Percentiles rank a stretch among this genome's conserved stretches.
phyloP scores from a whole-genome alignment of 257 asterid genomes.

The Ballota nigra region DNA sequence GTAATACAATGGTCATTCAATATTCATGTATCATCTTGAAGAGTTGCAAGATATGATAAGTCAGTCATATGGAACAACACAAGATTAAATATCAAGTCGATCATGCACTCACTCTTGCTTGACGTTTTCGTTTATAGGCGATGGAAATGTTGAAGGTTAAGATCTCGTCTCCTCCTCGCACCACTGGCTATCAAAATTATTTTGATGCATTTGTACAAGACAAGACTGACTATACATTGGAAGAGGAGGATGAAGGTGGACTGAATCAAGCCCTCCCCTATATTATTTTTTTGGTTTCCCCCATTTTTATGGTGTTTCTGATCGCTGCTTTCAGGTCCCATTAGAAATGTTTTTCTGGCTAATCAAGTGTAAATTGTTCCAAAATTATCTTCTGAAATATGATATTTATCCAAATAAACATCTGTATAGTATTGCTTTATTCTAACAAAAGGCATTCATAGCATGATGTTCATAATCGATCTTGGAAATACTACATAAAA shows the following conservation, averaged over 20 bases:
- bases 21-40: neutral
- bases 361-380: constrained; percentile 17
- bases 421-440: neutral
- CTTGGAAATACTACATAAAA: neutral
- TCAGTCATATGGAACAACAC: neutral
- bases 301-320: constrained; percentile 56
- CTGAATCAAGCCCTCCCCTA: constrained; percentile 54
- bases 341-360: neutral
- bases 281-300: constrained; percentile 59
- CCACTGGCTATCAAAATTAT: constrained; percentile 60
- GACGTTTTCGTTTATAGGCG: constrained; percentile 51
- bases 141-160: constrained; percentile 88
- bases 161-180: constrained; percentile 32
- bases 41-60: neutral
- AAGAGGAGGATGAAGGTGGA: constrained; percentile 50
- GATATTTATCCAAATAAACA: neutral
- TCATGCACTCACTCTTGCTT: neutral
- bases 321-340: constrained; percentile 35
- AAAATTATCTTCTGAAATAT: neutral
- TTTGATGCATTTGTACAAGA: constrained; percentile 74
- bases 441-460: neutral
- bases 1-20: neutral
- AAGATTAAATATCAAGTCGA: neutral
- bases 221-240: constrained; percentile 36
- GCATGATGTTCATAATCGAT: neutral